Evolutionary conservation across 1,139 yeast species (phyloP).

Genomic region (Neolecta irregularis): DNA sequence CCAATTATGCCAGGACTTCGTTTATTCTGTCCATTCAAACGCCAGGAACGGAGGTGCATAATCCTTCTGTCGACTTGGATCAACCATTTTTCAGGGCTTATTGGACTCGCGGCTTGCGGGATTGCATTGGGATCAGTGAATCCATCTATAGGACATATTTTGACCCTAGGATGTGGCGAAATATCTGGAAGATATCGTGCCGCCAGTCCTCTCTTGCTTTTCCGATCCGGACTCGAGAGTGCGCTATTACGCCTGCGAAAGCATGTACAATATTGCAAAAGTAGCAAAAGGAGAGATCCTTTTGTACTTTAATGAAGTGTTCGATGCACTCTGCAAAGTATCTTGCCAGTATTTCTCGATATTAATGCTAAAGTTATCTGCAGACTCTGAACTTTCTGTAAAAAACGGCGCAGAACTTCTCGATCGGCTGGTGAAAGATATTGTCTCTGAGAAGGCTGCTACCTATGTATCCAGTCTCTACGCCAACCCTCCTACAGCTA

Average conservation of each 20-base stretch:
- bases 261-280: constrained; percentile 87
- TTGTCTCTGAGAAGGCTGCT: constrained; percentile 89
- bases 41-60: constrained; percentile 44
- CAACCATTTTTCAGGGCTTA: no score
- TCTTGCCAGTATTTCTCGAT: neutral
- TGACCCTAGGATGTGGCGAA: constrained; percentile 37
- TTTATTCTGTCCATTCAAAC: constrained; percentile 7
- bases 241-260: constrained; percentile 92
- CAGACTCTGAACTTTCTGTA: constrained; percentile 83
- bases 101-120: constrained; percentile 64
- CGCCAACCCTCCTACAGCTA: constrained; percentile 30
- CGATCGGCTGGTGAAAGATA: constrained; percentile 82
- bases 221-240: constrained; percentile 95
- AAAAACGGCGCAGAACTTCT: constrained; percentile 91
- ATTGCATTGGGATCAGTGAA: constrained; percentile 49
- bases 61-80: no score
- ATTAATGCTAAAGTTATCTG: constrained; percentile 38
- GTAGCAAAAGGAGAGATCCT: constrained; percentile 92
- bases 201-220: constrained; percentile 88
- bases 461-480: constrained; percentile 72
- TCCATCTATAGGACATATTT: neutral
- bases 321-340: constrained; percentile 69
- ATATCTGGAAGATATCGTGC: constrained; percentile 72
- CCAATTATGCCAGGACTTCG: constrained; percentile 48
- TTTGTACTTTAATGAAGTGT: constrained; percentile 80